Percentiles rank a stretch among this genome's conserved stretches.
Conservation (phyloP, 1,284 basidiomycete species). For the Malassezia yamatoensis region DNA sequence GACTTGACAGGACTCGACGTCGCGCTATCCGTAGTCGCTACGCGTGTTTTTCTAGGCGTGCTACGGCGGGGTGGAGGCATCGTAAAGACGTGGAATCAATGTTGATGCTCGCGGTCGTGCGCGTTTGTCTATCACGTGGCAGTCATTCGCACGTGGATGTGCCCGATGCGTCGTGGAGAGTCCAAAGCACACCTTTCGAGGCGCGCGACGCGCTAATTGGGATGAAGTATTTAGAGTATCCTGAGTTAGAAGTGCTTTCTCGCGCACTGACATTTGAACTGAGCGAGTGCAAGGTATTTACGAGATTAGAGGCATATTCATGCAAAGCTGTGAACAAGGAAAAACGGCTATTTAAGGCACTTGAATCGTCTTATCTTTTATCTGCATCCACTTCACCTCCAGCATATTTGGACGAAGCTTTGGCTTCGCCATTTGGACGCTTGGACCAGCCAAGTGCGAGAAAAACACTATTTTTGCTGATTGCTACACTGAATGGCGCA, state of each 20-base stretch:
- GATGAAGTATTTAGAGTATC: slow-evolving; percentile 87
- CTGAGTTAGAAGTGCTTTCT: slow-evolving; percentile 66
- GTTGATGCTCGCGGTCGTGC: slow-evolving; percentile 4
- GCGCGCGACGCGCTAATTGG: not conserved
- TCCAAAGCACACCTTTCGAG: no score
- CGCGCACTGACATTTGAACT: slow-evolving; percentile 63
- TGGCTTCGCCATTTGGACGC: slow-evolving; percentile 48
- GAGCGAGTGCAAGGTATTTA: slow-evolving; percentile 79
- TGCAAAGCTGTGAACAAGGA: slow-evolving; percentile 96
- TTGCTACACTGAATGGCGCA: slow-evolving; percentile 89
- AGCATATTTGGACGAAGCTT: slow-evolving; percentile 37
- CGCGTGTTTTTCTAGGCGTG: slow-evolving; percentile 15
- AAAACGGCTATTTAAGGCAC: slow-evolving; percentile 85
- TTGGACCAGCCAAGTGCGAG: slow-evolving; percentile 55
- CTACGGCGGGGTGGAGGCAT: slow-evolving; percentile 17
- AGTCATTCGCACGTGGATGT: not conserved
- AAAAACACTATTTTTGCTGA: slow-evolving; percentile 84
- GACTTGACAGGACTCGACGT: not conserved
- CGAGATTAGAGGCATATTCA: slow-evolving; percentile 89
- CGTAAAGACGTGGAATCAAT: not conserved
- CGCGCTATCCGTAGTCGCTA: slow-evolving; percentile 4
- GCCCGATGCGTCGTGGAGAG: slow-evolving; percentile 3
- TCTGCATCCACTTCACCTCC: slow-evolving; percentile 42
- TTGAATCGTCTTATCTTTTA: slow-evolving; percentile 50
- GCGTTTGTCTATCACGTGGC: slow-evolving; percentile 9